Base-by-base conservation (phyloP, 2,329 filamentous ascomycete genomes). In the Basipetospora sp. region DNA sequence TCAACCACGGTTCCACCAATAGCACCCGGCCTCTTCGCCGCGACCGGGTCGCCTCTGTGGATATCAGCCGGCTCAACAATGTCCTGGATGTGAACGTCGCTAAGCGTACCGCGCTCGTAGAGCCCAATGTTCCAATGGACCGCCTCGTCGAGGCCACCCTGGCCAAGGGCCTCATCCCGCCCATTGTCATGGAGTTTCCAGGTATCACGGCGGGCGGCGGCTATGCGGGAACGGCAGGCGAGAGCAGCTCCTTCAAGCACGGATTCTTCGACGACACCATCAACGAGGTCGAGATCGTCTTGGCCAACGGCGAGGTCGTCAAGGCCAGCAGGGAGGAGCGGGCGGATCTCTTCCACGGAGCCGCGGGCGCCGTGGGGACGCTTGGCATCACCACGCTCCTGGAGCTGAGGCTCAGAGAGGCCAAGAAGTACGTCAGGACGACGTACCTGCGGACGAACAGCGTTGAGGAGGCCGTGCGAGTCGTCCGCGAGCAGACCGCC, bases 61-160 rank as follows among this genome's bases (percentile, higher is more conserved):
- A 84, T 58, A 84, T 80, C 49, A 74, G 72, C 50, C 55, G 60
- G 3, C 65, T 87, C 3, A 60, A 59, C 45, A 62, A 76, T 52
- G 76, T 87, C 18, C 60, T 87, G 25, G 58, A 64, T 9, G 68
- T 87, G 41, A 69, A 85, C 52, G 49, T 57, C 2, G 50, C 58
- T 6, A 52, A 51, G 2, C 65, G 65, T 38, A 76, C 67, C 5
- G 79, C 76, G 4, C 63, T 84, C 17, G 77, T 83, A 29, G 78
- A 85, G 59, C 78, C 80, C 37, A 85, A 84, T 48, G 79, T 83
- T 9, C 69, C 77, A 18, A 82, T 85, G 78, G 79, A 84, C 55
- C 58, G 63, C 0, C 67, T 85, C 14, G 76, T 82, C 36, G 71
- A 76, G 49, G 61, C 64, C 18, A 82, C 77, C 1, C 60, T 84